A percentile compares a stretch with the other conserved stretches of the same genome.
These are phyloP conservation scores for Melanopsichium pennsylvanicum DNA, from an alignment of 1,284 basidiomycete species.

Conservation along the genomic window DNA sequence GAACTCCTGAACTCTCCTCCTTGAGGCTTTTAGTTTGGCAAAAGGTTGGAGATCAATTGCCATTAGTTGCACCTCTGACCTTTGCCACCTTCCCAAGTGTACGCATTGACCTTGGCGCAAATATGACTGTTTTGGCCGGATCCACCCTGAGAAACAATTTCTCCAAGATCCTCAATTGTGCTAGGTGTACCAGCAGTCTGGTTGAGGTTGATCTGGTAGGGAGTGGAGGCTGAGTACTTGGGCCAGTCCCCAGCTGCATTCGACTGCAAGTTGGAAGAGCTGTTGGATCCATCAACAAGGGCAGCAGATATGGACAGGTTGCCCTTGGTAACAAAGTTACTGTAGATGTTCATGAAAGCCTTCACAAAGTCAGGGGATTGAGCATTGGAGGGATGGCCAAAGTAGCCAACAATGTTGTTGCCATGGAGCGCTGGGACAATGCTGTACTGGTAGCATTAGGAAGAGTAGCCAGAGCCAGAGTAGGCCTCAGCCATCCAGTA, in stretches of 20 bases:
- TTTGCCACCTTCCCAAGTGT: slow-evolving; percentile 17
- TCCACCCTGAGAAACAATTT: slow-evolving; percentile 1
- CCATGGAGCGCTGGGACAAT: slow-evolving; percentile 32
- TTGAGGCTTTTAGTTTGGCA: slow-evolving; percentile 8
- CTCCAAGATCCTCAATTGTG: slow-evolving; percentile 1
- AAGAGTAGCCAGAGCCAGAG: slow-evolving; percentile 19
- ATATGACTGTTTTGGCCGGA: background rate
- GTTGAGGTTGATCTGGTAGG: slow-evolving; percentile 37
- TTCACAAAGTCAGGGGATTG: slow-evolving; percentile 22
- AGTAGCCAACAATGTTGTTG: slow-evolving; percentile 27
- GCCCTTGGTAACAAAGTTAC: slow-evolving; percentile 30
- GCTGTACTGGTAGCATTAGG: slow-evolving; percentile 36
- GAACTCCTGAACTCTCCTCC: too few species aligned
- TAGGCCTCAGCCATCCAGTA: slow-evolving; percentile 42
- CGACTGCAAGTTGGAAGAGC: background rate
- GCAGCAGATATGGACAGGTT: slow-evolving; percentile 27
- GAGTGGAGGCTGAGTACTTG: slow-evolving; percentile 6
- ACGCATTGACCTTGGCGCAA: slow-evolving; percentile 13
- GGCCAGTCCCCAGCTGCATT: slow-evolving; percentile 28
- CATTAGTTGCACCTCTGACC: slow-evolving; percentile 12
- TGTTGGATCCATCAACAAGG: slow-evolving; percentile 6
- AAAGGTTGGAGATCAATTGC: slow-evolving; percentile 5
- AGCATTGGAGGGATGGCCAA: slow-evolving; percentile 14
- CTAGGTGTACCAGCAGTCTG: slow-evolving; percentile 19
- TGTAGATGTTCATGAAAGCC: slow-evolving; percentile 30